Evolutionary conservation across 345 rosid species (phyloP), one percentile per base, ranked within the genome.

Genomic region (Murraya paniculata): DNA sequence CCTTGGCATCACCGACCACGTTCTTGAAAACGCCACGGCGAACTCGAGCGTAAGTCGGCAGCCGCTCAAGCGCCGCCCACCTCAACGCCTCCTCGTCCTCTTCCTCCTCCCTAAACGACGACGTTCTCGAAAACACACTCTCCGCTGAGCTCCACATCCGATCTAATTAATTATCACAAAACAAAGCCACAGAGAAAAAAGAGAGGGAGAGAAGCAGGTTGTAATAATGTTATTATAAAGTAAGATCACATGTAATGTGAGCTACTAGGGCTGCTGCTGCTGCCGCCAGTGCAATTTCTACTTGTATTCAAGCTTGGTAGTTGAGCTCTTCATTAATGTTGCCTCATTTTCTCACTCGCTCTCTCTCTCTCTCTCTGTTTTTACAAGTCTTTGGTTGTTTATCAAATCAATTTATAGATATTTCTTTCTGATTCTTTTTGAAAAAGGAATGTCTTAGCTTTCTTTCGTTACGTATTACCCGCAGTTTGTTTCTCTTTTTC

Each of bases 51-150:
- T 92, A 91, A 22, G 98, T 94, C 6, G 99, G 99, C 56, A 96
- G 83, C 38, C 99, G 85, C 89, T 96, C 95, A 57, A 96, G 76
- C 76, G 97, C 99, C 22, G 93, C 99, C 98, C 97, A 95, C 24
- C 88, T 92, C 4, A 95, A 91, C 68, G 91, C 94, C 86, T 93
- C 98, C 87, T 95, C 95, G 22, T 93, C 89, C 25, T 86, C 91
- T 0, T 78, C 91, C 35, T 84, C 88, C 78, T 90, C 94, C 79
- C 83, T 77, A 69, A 85, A 86, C 80, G 98, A 92, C 62, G 91
- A 70, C 81, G 96, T 73, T 76, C 94, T 85, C n/a, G 91, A 79
- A 75, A 95, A 91, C 31, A 83, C 89, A 69, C 88, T 92, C 86
- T 92, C 96, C 80, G 87, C 88, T 78, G 97, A 87, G 80, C 86